phyloP scores from a whole-genome alignment of 257 asterid species.

The Solanum etuberosum region DNA sequence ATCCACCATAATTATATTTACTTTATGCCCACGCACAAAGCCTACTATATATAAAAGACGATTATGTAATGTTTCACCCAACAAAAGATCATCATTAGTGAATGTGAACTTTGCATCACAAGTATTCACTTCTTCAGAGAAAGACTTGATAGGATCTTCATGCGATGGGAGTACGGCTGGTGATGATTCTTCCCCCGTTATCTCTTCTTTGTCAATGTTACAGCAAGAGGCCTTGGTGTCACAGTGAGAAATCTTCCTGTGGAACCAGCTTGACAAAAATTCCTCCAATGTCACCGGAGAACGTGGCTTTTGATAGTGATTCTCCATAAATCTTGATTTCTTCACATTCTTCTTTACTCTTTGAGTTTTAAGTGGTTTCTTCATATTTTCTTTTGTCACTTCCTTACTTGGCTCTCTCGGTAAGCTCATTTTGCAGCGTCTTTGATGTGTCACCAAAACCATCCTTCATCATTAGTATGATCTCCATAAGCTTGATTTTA shows the following conservation, averaged over 20 bases:
- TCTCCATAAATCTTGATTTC: background rate
- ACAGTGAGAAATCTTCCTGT: too few relatives aligned
- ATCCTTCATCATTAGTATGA: too few relatives aligned
- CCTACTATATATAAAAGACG: too few relatives aligned
- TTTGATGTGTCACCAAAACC: background rate
- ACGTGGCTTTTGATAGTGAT: background rate
- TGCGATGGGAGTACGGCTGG: too few relatives aligned
- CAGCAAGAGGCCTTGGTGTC: background rate
- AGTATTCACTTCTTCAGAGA: too few relatives aligned
- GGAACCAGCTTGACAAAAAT: background rate
- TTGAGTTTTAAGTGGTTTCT: background rate
- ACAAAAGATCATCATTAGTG: background rate
- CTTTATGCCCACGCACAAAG: too few relatives aligned
- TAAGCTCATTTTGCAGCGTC: background rate
- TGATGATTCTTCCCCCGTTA: too few relatives aligned
- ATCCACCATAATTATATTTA: too few relatives aligned
- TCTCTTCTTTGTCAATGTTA: background rate
- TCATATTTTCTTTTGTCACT: too few relatives aligned
- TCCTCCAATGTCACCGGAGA: background rate
- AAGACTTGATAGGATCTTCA: too few relatives aligned
- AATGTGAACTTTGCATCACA: background rate
- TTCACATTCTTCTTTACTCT: background rate
- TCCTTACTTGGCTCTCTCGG: background rate
- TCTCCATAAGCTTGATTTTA: too few relatives aligned
- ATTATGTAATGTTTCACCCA: background rate